Evolutionary conservation across 352 stramenopile genomes (phyloP).

Genomic region (Phytophthora crassamura): DNA sequence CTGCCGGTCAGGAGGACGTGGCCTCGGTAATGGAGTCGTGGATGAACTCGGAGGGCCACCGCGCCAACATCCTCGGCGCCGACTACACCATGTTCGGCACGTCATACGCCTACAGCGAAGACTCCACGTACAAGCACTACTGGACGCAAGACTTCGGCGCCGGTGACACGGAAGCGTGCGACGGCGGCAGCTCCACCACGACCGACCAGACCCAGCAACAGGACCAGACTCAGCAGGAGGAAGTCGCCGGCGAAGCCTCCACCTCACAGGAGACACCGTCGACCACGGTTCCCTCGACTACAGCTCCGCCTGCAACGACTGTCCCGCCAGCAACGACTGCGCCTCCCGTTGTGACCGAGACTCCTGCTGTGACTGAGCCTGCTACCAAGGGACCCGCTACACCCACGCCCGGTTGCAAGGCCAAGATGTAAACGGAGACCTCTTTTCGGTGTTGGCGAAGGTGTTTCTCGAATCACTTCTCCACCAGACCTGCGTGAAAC

Average conservation of each 20-base stretch:
- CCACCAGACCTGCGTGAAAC: conserved; percentile 14
- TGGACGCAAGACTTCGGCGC: conserved; percentile 68
- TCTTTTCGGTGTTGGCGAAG: conserved; percentile 8
- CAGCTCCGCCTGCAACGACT: neutral
- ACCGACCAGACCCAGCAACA: conserved; percentile 22
- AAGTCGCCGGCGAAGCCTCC: conserved; percentile 25
- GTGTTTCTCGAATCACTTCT: neutral
- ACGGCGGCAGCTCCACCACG: conserved; percentile 21
- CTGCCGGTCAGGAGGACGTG: conserved; percentile 57
- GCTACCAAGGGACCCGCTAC: conserved; percentile 3
- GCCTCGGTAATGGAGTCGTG: conserved; percentile 59
- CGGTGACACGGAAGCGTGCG: conserved; percentile 39
- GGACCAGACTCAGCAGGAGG: conserved; percentile 33
- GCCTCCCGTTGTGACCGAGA: neutral
- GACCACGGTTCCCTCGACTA: conserved; percentile 16
- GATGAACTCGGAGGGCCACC: conserved; percentile 67
- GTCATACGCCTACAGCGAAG: conserved; percentile 39
- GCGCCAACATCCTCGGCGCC: conserved; percentile 48
- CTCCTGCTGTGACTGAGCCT: neutral
- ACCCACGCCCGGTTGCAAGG: conserved; percentile 29
- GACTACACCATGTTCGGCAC: conserved; percentile 51
- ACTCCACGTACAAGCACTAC: conserved; percentile 54
- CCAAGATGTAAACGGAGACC: conserved; percentile 25
- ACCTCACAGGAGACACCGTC: conserved; percentile 15
- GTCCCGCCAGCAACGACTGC: too few species aligned